Conservation (phyloP, 2,329 filamentous ascomycete genomes). For the Phaeosphaeriaceae sp. region DNA sequence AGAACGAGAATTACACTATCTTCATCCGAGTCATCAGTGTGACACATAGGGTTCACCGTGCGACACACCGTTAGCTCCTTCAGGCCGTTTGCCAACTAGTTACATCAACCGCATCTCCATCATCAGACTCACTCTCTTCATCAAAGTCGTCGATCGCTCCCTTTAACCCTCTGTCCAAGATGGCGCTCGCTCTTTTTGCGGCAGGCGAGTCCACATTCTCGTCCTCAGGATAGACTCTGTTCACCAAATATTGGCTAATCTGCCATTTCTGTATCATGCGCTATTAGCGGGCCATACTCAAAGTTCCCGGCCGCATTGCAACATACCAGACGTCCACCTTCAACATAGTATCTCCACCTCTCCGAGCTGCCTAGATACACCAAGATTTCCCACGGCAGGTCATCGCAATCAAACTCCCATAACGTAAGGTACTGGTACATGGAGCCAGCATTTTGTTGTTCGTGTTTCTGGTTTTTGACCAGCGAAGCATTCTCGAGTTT, state of each 20-base stretch:
- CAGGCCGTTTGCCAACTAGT: too few relatives aligned
- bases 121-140: too few relatives aligned
- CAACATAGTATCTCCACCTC: slow-evolving; percentile 20
- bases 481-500: slow-evolving; percentile 16
- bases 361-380: slow-evolving; percentile 21
- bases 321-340: slow-evolving; percentile 13
- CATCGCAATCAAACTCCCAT: slow-evolving; percentile 22
- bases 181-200: slow-evolving; percentile 4
- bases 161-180: too few relatives aligned
- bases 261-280: too few relatives aligned
- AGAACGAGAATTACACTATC: too few relatives aligned
- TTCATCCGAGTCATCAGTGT: too few relatives aligned
- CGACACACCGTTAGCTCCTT: too few relatives aligned
- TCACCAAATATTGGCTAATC: slow-evolving; percentile 18
- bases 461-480: neutral
- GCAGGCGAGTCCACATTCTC: slow-evolving; percentile 5
- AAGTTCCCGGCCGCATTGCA: too few relatives aligned
- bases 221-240: slow-evolving; percentile 16
- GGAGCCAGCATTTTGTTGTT: slow-evolving; percentile 3
- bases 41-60: too few relatives aligned
- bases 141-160: too few relatives aligned
- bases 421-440: slow-evolving; percentile 21
- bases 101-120: too few relatives aligned
- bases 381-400: slow-evolving; percentile 22
- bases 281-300: too few relatives aligned